phyloP scores from a whole-genome alignment of 2,329 filamentous ascomycete genomes.

The Colletotrichum simmondsii region DNA sequence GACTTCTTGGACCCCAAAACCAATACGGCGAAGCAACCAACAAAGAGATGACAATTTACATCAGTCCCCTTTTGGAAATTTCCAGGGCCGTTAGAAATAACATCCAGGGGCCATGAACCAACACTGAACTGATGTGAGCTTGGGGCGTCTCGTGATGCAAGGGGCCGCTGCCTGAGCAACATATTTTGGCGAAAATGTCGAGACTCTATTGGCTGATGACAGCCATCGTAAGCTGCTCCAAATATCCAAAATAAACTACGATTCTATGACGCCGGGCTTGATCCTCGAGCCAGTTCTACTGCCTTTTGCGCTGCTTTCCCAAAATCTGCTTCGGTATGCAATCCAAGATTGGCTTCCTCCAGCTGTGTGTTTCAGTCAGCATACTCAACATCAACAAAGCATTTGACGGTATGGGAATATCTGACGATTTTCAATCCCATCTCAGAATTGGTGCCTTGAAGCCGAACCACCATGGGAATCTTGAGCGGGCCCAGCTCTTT shows the following conservation, averaged over 20 bases:
- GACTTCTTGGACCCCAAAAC: no score
- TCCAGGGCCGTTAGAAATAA: no score
- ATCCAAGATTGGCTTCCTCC: slow-evolving; percentile 45
- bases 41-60: no score
- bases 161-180: no score
- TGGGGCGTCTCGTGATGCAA: no score
- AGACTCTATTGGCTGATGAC: not conserved
- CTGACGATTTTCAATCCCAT: slow-evolving; percentile 53
- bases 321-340: slow-evolving; percentile 52
- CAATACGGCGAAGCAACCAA: no score
- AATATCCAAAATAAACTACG: not conserved
- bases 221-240: not conserved
- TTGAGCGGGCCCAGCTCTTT: slow-evolving; percentile 47
- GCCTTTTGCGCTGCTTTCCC: slow-evolving; percentile 46
- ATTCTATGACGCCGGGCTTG: not conserved
- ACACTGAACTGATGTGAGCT: no score
- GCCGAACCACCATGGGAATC: slow-evolving; percentile 56
- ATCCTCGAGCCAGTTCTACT: slow-evolving; percentile 44
- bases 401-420: not conserved
- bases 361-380: slow-evolving; percentile 40
- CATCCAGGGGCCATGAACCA: no score
- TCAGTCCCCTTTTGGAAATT: no score
- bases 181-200: not conserved
- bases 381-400: no score
- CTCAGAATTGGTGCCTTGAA: slow-evolving; percentile 59